These are phyloP conservation scores for Drechslerella stenobrocha DNA, from an alignment of 2,329 filamentous ascomycete genomes.

Conservation along the genomic window DNA sequence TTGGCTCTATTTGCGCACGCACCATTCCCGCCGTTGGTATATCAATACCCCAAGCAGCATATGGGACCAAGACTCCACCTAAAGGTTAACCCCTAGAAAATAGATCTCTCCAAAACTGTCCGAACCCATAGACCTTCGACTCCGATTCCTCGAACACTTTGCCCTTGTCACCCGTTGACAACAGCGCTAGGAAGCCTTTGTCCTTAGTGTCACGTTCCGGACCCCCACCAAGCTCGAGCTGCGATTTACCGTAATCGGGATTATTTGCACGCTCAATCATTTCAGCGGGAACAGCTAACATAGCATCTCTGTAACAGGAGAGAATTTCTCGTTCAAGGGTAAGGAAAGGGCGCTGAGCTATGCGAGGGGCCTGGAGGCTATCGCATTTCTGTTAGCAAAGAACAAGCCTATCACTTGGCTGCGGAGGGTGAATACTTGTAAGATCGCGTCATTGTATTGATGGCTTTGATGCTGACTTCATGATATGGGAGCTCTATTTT, in stretches of 20 bases:
- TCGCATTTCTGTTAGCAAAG: background rate
- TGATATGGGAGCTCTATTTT: conserved; percentile 73
- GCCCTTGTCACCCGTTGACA: conserved; percentile 62
- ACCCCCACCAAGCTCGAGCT: conserved; percentile 27
- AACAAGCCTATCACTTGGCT: background rate
- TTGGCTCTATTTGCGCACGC: too few species aligned
- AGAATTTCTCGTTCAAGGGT: conserved; percentile 78
- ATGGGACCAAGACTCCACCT: too few species aligned
- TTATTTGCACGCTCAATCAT: conserved; percentile 63
- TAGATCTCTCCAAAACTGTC: conserved; percentile 85
- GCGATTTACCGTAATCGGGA: conserved; percentile 37
- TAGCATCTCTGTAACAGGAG: conserved; percentile 82
- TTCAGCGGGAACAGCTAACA: conserved; percentile 71
- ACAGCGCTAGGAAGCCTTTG: conserved; percentile 65
- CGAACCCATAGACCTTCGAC: conserved; percentile 76
- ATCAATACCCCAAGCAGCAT: too few species aligned
- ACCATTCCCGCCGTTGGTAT: too few species aligned
- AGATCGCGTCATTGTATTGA: conserved; percentile 78
- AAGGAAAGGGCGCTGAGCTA: conserved; percentile 92
- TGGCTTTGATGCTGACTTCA: conserved; percentile 71
- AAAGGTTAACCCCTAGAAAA: conserved; percentile 56
- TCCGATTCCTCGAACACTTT: conserved; percentile 73
- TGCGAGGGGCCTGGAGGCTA: conserved; percentile 78
- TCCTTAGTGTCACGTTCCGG: conserved; percentile 53
- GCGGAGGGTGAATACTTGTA: conserved; percentile 66